Percentiles rank a stretch among this genome's conserved stretches.
Evolutionary conservation across 192 early-diverging fungal genomes (phyloP).

Genomic region (Dimargaris xerosporica): DNA sequence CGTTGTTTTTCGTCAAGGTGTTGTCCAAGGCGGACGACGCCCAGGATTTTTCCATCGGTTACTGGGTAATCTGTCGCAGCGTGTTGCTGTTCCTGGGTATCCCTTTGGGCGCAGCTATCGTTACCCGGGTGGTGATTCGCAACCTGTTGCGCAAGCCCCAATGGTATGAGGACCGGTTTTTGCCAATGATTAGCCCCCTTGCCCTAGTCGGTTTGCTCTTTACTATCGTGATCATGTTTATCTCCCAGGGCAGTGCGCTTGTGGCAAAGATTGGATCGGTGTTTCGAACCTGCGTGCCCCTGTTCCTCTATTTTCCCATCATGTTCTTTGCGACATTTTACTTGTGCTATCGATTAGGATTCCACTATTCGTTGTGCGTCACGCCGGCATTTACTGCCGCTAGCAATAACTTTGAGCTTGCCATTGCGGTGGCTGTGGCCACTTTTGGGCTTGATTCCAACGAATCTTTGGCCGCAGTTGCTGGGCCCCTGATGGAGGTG

Average conservation of each 20-base stretch:
- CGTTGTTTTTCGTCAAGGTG: constrained; percentile 37
- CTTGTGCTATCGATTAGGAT: constrained; percentile 19
- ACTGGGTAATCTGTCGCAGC: constrained; percentile 35
- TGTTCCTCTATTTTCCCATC: constrained; percentile 44
- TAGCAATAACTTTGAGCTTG: constrained; percentile 61
- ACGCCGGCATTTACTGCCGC: constrained; percentile 49
- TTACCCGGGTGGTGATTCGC: constrained; percentile 33
- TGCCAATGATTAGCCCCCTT: constrained; percentile 36
- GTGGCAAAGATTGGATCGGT: constrained; percentile 42
- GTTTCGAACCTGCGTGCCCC: constrained; percentile 38
- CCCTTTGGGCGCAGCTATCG: constrained; percentile 36
- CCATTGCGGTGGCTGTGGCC: constrained; percentile 52
- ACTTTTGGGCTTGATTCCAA: constrained; percentile 46
- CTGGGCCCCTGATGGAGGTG: constrained; percentile 58
- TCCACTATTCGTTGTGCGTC: constrained; percentile 29
- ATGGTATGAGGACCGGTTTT: constrained; percentile 40
- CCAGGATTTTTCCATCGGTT: constrained; percentile 20
- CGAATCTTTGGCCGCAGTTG: constrained; percentile 42
- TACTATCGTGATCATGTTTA: constrained; percentile 60
- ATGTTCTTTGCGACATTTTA: constrained; percentile 34
- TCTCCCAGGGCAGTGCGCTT: constrained; percentile 39
- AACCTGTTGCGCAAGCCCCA: constrained; percentile 14
- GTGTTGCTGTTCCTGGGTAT: constrained; percentile 55
- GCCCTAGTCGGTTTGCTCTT: constrained; percentile 43
- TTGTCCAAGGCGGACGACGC: constrained; percentile 21